Evolutionary conservation across 495 filamentous ascomycete species (phyloP), one percentile per base, ranked within the genome.

Genomic region (Xylaria intraflava): DNA sequence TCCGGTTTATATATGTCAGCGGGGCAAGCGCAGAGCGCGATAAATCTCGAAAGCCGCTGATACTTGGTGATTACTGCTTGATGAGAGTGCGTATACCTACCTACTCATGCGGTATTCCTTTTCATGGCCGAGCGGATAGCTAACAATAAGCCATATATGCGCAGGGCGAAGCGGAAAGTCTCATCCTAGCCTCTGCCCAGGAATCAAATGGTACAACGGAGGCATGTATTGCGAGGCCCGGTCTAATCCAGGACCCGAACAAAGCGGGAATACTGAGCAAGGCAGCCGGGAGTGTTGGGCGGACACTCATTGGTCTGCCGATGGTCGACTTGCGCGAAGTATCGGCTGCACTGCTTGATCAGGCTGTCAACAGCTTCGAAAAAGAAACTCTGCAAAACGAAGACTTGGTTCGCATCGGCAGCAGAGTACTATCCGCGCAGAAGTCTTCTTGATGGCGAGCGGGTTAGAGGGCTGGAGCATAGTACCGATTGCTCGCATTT

Each of bases 1-100:
- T 77, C 31, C 59, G 67, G 11, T 82, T 80, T 54, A 46, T 79
- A 11, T 79, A 78, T 45, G 61, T 74, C 17, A 77, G 73, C 52
- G 76, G 73, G 24, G 56, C 56, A 8, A 64, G 61, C 6, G 58
- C 65, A 6, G 62, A 65, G 55, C 55, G 71, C 17, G 75, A 78
- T 52, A 66, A 57, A 35, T 61, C 45, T 9, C 66, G 74, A 59
- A 69, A 53, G 51, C 72, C 72, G 8, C 38, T 45, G 9, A 26
- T 75, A 12, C 33, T 72, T 56, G 56, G 58, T 0, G 67, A 75
- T 9, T 78, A 77, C 44, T 55, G 42, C 16, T 40, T 74, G n/a
- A 69, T 79, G 68, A 62, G 69, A 29, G 65, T 72, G 59, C 55
- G 63, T 58, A 12, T 42, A 49, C 19, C 3, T 14, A 36, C 33